Evolutionary conservation across 208 protist genomes (phyloP), one percentile per base, ranked within the genome.

Genomic region (Crithidia brevicula): DNA sequence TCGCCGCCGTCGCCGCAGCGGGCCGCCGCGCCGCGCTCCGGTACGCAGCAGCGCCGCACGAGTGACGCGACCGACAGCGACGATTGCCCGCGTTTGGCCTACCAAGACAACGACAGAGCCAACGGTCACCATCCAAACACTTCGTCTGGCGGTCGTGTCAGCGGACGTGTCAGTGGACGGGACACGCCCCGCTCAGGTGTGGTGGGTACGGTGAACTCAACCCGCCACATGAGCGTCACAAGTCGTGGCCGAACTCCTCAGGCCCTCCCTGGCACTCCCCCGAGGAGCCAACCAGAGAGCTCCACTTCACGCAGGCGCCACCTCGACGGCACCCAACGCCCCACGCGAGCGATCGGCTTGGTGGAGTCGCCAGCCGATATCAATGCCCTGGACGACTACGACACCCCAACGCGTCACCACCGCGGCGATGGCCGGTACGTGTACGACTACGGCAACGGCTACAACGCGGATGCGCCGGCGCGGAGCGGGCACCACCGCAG

Each of bases 301-400:
- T 31, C 43, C 15, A 38, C 52, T 16, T 30, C 60, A n/a, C 52
- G 68, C 13, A 33, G 42, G 0, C 59, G 49, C 49, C 28, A 57
- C 60, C 13, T 6, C 60, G 38, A 15, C 36, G 50, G 31, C 30
- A 11, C 20, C 31, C 3, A 18, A 16, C 25, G 52, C 15, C 31
- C 20, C 8, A 28, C 27, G 46, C 68, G 53, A 2, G 45, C 42
- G 3, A 42, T 43, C 6, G 52, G 68, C 11, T 13, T 63, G 42
- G 59, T 62, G 31, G 49, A 70, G 56, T 60, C 47, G 1, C 56
- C 61, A 22, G 62, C 51, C 9, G 70, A 76, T 42, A 46, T 70
- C 22, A 27, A 30, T 18, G 23, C 36, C 28, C 7, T 76, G 36
- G 70, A 76, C 30, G 70, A 76, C 63, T 76, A 64, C 70, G 42